These are phyloP conservation scores for Aphanomyces stellatus DNA, from an alignment of 352 stramenopile species.

Conservation along the genomic window DNA sequence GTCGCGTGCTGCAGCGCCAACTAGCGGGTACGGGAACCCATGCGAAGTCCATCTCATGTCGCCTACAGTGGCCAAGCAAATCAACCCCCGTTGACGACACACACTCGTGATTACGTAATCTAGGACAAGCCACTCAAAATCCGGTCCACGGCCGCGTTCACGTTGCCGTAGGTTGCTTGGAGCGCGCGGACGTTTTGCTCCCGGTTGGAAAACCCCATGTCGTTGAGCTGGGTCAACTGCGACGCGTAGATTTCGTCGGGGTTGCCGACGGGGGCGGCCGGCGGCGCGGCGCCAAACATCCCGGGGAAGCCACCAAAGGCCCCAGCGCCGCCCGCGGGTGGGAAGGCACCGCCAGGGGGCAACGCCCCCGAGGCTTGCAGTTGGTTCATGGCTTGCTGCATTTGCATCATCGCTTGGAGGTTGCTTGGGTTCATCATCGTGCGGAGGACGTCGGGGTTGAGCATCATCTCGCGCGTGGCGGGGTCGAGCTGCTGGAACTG, in stretches of 20 bases:
- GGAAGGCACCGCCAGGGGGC: conserved; percentile 11
- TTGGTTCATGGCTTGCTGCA: conserved; percentile 84
- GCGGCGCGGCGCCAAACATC: conserved; percentile 21
- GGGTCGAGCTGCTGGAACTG: conserved; percentile 86
- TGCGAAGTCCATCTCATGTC: too few relatives aligned
- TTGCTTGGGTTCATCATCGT: conserved; percentile 86
- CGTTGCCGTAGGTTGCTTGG: conserved; percentile 79
- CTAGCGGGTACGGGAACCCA: too few relatives aligned
- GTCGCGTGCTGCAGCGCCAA: background rate
- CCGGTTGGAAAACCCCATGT: conserved; percentile 88
- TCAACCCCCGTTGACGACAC: background rate
- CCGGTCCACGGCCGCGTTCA: conserved; percentile 84
- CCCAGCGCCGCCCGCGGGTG: background rate
- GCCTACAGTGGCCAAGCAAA: conserved; percentile 8
- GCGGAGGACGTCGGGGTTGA: conserved; percentile 78
- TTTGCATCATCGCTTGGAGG: conserved; percentile 87
- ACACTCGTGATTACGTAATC: too few relatives aligned
- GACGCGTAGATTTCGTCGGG: conserved; percentile 78
- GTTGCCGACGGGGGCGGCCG: conserved; percentile 37
- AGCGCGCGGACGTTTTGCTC: conserved; percentile 83
- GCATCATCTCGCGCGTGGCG: conserved; percentile 83
- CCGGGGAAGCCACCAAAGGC: conserved; percentile 28
- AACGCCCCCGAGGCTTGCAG: conserved; percentile 59
- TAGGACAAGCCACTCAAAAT: conserved; percentile 53
- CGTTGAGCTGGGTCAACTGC: conserved; percentile 81